Evolutionary conservation across 495 filamentous ascomycete species (phyloP), one percentile per base, ranked within the genome.

Genomic region (Xylaria flabelliformis): DNA sequence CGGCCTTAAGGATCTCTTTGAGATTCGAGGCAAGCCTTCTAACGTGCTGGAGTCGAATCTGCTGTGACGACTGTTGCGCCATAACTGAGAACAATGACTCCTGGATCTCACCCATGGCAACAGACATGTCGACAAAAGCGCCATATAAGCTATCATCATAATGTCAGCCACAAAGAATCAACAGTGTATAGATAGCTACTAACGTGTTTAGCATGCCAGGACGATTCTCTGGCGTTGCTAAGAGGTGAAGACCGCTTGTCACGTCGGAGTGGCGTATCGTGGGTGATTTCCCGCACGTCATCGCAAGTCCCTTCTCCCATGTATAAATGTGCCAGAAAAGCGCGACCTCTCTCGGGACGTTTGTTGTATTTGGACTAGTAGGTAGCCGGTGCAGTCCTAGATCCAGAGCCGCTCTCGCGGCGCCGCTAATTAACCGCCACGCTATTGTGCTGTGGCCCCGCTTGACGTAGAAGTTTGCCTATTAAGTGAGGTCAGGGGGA

Each of bases 301-400:
- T 78, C 0, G 90, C 85, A 24, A 93, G 78, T 8, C 83, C 83
- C 72, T 87, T 90, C 66, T 91, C 85, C 61, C 89, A 78, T 1
- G 83, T 81, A 74, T 91, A 92, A 15, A 85, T 77, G 21, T 88
- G 82, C 90, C 90, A 93, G 74, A 93, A 93, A 19, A 90, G 73
- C 13, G 72, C 64, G 10, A 74, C n/a, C 42, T 73, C 75, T 62
- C 75, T 79, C 36, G 76, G 50, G 19, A 80, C 75, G 32, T 76
- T 75, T 13, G 79, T 67, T 19, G 69, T 32, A 3, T 67, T 59
- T 0, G 72, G 71, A 34, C 86, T 82, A 39, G 82, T 58, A 10
- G 76, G 68, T 24, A 78, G 26, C 42, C 76, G 72, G 58, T 78
- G 76, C 2, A 74, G 69, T 0, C 76, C 76, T 4, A 78, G 67